Evolutionary conservation across 441 rosid species (phyloP), one percentile per base, ranked within the genome.

Genomic region (Pelargonium australe): DNA sequence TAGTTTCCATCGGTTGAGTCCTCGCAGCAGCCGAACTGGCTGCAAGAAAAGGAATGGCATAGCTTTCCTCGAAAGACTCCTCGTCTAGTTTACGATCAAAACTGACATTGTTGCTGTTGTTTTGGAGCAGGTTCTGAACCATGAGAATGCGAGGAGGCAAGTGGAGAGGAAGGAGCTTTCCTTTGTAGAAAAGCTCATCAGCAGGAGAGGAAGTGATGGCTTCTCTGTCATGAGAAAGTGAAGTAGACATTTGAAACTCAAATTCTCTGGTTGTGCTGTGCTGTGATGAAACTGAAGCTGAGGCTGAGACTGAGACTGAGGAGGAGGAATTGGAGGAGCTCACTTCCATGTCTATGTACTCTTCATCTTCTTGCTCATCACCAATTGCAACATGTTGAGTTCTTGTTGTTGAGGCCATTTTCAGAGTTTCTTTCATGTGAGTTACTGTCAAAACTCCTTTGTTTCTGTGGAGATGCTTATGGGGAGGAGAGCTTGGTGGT

Each of bases 141-240:
- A 87, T 89, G 74, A 84, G 83, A 49, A 86, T 75, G 20, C 95
- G 84, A 75, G 89, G 97, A 75, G 98, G 95, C 66, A 89, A 85
- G 61, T 85, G 97, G 37, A 95, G 99, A 72, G 99, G 99, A 28
- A 95, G 96, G 74, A 95, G 93, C 70, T 86, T 92, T 8, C 99
- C 99, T 8, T 86, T 85, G 83, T 85, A 90, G 85, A 95, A 95
- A 16, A 95, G 98, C 69, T 95, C 97, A 58, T 95, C 99, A 10
- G 99, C 98, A 0, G 97, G 88, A 14, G 83, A 87, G 57, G 85
- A 20, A 4, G 73, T 72, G 4, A 79, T 72, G 11, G 76, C 5
- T 20, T 70, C 84, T 65, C 74, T 80, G 12, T 82, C 79, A 64
- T 62, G 53, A 72, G 77, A 73, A 67, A 79, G 64, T 67, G 91